Base-by-base conservation (phyloP, 805 yeast species). In the Teunomyces barrocoloradensis region DNA sequence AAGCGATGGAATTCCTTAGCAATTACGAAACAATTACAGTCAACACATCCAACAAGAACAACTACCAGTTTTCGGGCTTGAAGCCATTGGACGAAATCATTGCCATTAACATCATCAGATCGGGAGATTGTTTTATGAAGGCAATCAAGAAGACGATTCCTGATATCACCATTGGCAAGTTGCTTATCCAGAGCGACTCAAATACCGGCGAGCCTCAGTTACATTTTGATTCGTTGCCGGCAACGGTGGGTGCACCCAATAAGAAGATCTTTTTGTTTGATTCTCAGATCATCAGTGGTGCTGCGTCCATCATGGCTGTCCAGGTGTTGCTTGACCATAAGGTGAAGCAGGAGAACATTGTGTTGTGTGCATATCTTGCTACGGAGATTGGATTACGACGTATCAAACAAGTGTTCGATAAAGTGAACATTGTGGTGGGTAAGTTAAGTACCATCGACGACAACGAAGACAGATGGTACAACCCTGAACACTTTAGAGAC, bases 141-240 rank as follows among this genome's bases (percentile, higher is more conserved):
- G 85, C 96, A 0, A 71, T 92, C 34, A 80, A 87, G 50, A 82
- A 82, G 53, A 80, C 91, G 0, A 73, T 89, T 21, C 92, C 97
- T 1, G 89, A 84, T 43, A 82, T 89, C 10, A 77, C 81, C 9
- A 75, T 89, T 30, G 98, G 99, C 0, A 88, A 91, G 59, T 63
- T 92, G 20, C 71, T 92, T 41, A 90, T 92, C 56, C 96, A 90
- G 65, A 84, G 96, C 6, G 96, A 91, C 63, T 75, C 94, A 0
- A 67, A 73, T 18, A 91, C 98, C 0, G 98, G 98, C 6, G 98
- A 92, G 66, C 98, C 99, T 1, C 91, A 86, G 60, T 73, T 94
- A 50, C 97, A 91, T 63, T 81, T 84, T n/a, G 85, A 86, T 53
- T 78, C 81, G 20, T 66, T 92, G 33, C 97, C 97, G 0, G 61